These are phyloP conservation scores for Hamiltosporidium tvaerminnensis DNA, from an alignment of 371 early-diverging fungal genomes.

Conservation along the genomic window DNA sequence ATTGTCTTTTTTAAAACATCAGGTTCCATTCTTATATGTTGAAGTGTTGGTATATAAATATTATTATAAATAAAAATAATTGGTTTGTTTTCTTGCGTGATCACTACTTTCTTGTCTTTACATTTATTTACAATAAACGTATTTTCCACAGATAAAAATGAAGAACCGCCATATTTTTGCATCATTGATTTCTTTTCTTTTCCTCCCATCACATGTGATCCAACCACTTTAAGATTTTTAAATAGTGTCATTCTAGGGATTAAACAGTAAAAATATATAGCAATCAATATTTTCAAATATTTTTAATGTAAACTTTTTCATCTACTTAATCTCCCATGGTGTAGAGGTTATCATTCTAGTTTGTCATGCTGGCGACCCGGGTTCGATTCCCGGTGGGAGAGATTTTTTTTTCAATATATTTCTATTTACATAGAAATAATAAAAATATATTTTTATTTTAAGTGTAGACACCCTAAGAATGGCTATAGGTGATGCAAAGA, in stretches of 20 bases:
- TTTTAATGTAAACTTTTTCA: background rate
- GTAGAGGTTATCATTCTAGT: constrained; percentile 18
- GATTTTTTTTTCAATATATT: constrained; percentile 4
- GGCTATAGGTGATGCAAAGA: constrained; percentile 17
- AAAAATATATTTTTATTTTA: too few species aligned
- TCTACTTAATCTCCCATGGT: constrained; percentile 23
- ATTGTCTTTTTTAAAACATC: constrained; percentile 2
- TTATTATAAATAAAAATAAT: constrained; percentile 27
- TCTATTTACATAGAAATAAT: background rate
- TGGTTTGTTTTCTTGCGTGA: constrained; percentile 4
- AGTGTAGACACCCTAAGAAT: too few species aligned
- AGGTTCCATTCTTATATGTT: background rate
- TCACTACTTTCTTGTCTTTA: constrained; percentile 21
- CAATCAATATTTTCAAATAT: too few species aligned
- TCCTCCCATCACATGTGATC: constrained; percentile 18
- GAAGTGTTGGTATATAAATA: constrained; percentile 20
- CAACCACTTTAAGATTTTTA: background rate
- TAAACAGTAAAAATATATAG: too few species aligned
- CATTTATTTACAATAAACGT: constrained; percentile 1
- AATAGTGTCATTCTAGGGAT: background rate
- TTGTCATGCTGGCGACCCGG: constrained; percentile 23
- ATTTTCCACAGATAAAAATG: background rate
- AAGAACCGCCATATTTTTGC: background rate
- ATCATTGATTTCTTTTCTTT: constrained; percentile 28
- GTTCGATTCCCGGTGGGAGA: constrained; percentile 26